These are phyloP conservation scores for Pelagomonas calceolata DNA, from an alignment of 108 stramenopile species.

Conservation along the genomic window DNA sequence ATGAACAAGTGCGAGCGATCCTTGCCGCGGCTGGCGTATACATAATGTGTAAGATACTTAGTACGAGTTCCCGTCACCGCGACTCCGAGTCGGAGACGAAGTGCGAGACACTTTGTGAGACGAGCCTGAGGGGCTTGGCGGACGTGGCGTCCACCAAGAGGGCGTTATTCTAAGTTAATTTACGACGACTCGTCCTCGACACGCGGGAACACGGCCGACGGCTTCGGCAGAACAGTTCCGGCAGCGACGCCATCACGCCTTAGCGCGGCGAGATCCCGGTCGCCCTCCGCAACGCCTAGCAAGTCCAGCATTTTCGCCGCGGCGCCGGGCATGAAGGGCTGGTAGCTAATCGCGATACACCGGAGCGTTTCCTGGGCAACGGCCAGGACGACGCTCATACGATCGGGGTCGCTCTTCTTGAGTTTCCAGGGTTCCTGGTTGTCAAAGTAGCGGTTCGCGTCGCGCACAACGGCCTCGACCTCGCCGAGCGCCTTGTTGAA, in stretches of 20 bases:
- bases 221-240: neutral
- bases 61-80: too few species aligned
- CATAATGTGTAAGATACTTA: too few species aligned
- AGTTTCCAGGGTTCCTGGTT: conserved; percentile 79
- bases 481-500: conserved; percentile 13
- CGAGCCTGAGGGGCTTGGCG: too few species aligned
- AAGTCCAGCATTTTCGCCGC: conserved; percentile 70
- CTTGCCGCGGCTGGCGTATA: too few species aligned
- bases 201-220: neutral
- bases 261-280: conserved; percentile 10
- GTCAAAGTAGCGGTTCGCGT: conserved; percentile 81
- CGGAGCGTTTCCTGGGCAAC: conserved; percentile 82
- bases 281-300: conserved; percentile 59
- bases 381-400: conserved; percentile 72
- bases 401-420: conserved; percentile 64
- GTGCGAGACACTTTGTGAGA: too few species aligned
- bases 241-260: neutral
- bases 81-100: too few species aligned
- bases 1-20: conserved; percentile 2
- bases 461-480: conserved; percentile 57
- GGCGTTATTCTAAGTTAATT: too few species aligned
- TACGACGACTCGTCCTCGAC: too few species aligned
- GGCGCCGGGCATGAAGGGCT: conserved; percentile 78
- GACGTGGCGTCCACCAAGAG: too few species aligned
- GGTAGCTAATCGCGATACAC: conserved; percentile 66